These are phyloP conservation scores for Yamadazyma epiphylla DNA, from an alignment of 1,139 yeast genomes.

Conservation along the genomic window DNA sequence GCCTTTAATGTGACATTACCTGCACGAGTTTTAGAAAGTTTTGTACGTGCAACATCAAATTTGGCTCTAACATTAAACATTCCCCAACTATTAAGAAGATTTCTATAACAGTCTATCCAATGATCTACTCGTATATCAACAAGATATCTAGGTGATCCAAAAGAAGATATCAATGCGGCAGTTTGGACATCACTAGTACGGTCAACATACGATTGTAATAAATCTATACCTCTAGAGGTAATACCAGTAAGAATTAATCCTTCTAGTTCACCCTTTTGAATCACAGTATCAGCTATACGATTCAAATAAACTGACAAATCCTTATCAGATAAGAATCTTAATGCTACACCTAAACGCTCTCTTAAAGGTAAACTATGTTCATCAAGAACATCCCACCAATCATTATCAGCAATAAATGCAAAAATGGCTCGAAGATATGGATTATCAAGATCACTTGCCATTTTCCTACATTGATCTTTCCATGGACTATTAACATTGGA, in stretches of 20 bases:
- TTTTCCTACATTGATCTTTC: conserved; percentile 87
- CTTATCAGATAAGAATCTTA: conserved; percentile 76
- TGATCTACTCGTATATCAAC: conserved; percentile 63
- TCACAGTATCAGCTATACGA: conserved; percentile 68
- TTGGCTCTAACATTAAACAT: conserved; percentile 74
- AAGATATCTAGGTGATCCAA: conserved; percentile 82
- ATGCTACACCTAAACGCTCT: conserved; percentile 86
- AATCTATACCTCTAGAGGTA: conserved; percentile 76
- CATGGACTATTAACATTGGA: conserved; percentile 70
- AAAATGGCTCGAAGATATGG: conserved; percentile 90
- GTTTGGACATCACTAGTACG: conserved; percentile 91
- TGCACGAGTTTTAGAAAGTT: conserved; percentile 50
- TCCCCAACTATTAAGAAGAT: conserved; percentile 81
- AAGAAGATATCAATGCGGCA: conserved; percentile 76
- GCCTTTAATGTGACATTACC: conserved; percentile 49
- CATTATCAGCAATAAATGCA: conserved; percentile 90
- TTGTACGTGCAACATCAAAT: conserved; percentile 77
- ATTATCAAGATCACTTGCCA: conserved; percentile 83
- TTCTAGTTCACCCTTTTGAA: conserved; percentile 78
- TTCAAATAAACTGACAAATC: conserved; percentile 68
- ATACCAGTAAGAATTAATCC: conserved; percentile 89
- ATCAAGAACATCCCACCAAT: conserved; percentile 95
- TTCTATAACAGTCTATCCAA: conserved; percentile 76
- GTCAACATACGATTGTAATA: conserved; percentile 84
- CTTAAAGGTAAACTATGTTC: conserved; percentile 84